phyloP scores from a whole-genome alignment of 2,329 filamentous ascomycete genomes.

The Penicillium sp. region DNA sequence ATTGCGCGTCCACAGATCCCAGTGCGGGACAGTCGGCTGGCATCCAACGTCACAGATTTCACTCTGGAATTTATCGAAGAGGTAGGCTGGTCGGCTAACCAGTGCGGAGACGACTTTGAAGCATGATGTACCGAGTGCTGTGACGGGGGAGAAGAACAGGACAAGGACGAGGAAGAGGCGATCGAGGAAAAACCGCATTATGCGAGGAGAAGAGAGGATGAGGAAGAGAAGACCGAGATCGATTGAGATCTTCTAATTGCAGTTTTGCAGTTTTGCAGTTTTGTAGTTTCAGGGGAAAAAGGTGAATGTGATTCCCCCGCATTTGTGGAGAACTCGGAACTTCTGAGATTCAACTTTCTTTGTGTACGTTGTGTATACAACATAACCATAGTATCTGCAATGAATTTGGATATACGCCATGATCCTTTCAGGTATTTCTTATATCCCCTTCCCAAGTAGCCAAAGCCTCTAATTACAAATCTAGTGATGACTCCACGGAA shows the following conservation, averaged over 20 bases:
- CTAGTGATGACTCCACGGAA: constrained; percentile 10
- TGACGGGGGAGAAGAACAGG: constrained; percentile 18
- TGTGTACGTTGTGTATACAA: too few species aligned
- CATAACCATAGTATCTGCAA: background rate
- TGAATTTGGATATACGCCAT: background rate
- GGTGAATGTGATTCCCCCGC: constrained; percentile 8
- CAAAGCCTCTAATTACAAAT: background rate
- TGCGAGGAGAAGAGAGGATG: constrained; percentile 5
- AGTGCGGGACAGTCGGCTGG: constrained; percentile 36
- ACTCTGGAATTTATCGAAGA: constrained; percentile 36
- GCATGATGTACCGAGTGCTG: constrained; percentile 62
- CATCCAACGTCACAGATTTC: constrained; percentile 37
- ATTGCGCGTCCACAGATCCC: constrained; percentile 41
- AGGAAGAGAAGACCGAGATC: constrained; percentile 15
- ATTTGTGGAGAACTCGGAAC: constrained; percentile 9
- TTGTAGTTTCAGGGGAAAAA: too few species aligned
- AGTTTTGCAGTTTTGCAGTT: background rate
- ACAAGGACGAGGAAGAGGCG: constrained; percentile 21
- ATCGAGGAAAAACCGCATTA: constrained; percentile 25
- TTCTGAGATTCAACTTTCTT: background rate
- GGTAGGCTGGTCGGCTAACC: constrained; percentile 30
- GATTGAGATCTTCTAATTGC: background rate
- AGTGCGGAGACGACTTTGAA: constrained; percentile 79
- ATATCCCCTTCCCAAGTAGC: background rate
- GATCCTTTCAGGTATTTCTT: constrained; percentile 7